A percentile compares a stretch with the other conserved stretches of the same genome.
Evolutionary conservation across 2,329 filamentous ascomycete genomes (phyloP).

Genomic region (Hypoxylon sp.): DNA sequence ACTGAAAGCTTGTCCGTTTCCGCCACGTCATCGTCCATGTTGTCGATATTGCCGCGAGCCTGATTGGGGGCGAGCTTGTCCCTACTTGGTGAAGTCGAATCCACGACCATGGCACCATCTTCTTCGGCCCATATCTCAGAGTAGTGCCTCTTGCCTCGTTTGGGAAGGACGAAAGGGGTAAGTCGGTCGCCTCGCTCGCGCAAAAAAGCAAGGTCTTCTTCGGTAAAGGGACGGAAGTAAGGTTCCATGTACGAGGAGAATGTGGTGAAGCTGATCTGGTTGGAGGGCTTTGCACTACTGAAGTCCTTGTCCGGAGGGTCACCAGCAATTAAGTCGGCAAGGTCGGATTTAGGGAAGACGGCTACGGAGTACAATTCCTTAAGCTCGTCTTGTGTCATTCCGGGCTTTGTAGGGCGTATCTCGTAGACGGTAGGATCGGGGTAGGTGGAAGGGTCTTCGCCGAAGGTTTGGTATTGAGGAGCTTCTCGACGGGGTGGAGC

Average conservation of each 20-base stretch:
- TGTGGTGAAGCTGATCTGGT: slow-evolving; percentile 92
- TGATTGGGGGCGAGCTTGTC: slow-evolving; percentile 81
- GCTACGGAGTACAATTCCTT: slow-evolving; percentile 89
- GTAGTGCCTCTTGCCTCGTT: slow-evolving; percentile 85
- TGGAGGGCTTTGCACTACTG: slow-evolving; percentile 89
- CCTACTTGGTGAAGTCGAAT: slow-evolving; percentile 67
- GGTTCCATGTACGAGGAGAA: slow-evolving; percentile 94
- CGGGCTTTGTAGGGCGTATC: slow-evolving; percentile 76
- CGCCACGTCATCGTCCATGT: slow-evolving; percentile 84
- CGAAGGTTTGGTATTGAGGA: slow-evolving; percentile 87
- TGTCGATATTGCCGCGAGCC: slow-evolving; percentile 83
- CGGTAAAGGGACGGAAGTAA: slow-evolving; percentile 86
- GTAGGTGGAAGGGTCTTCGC: slow-evolving; percentile 90
- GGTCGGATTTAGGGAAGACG: slow-evolving; percentile 80
- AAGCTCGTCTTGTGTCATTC: slow-evolving; percentile 85
- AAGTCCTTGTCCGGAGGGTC: slow-evolving; percentile 94
- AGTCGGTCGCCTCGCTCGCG: slow-evolving; percentile 88
- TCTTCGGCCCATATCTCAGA: slow-evolving; percentile 93
- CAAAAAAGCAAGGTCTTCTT: slow-evolving; percentile 93
- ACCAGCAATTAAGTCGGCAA: slow-evolving; percentile 86
- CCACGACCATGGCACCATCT: slow-evolving; percentile 80
- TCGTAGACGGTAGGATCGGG: slow-evolving; percentile 94
- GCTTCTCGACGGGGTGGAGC: slow-evolving; percentile 69
- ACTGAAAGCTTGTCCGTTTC: slow-evolving; percentile 91
- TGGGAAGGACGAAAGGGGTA: slow-evolving; percentile 85